A percentile compares a stretch with the other conserved stretches of the same genome.
Evolutionary conservation across 306 rosid genomes (phyloP).

Genomic region (Quercus gilva): DNA sequence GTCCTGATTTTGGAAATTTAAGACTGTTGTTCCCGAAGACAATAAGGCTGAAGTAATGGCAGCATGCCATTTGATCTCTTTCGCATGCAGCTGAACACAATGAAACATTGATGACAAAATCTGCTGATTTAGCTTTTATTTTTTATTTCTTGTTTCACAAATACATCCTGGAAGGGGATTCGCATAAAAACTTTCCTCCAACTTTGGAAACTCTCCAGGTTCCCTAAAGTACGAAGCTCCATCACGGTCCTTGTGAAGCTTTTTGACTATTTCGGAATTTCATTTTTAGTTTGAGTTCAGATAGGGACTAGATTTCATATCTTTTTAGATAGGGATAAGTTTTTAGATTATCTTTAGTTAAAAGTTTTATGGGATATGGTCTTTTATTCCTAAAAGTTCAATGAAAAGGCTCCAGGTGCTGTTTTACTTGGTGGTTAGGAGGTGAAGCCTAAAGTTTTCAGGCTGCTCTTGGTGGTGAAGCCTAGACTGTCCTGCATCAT

Average conservation of each 20-base stretch:
- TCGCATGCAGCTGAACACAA: slow-evolving; percentile 26
- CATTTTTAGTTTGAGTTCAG: too few relatives aligned
- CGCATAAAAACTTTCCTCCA: slow-evolving; percentile 95
- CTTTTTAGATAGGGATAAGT: too few relatives aligned
- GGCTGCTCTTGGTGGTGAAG: too few relatives aligned
- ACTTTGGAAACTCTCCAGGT: slow-evolving; percentile 82
- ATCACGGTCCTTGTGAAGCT: slow-evolving; percentile 59
- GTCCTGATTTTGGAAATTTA: slow-evolving; percentile 22
- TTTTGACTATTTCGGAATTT: slow-evolving; percentile 31
- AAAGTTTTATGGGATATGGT: too few relatives aligned
- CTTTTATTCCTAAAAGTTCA: too few relatives aligned
- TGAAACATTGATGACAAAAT: slow-evolving; percentile 11
- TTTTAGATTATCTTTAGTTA: too few relatives aligned
- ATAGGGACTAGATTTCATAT: too few relatives aligned
- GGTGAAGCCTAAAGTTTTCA: too few relatives aligned
- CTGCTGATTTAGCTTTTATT: slow-evolving; percentile 22
- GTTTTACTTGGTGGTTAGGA: too few relatives aligned
- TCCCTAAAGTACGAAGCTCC: slow-evolving; percentile 80
- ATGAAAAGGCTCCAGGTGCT: too few relatives aligned
- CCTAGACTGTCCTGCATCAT: too few relatives aligned
- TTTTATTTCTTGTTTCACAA: slow-evolving; percentile 47
- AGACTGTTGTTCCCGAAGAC: not conserved
- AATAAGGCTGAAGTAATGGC: not conserved
- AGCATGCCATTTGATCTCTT: slow-evolving; percentile 11
- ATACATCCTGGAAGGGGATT: slow-evolving; percentile 89